A percentile compares a stretch with the other conserved stretches of the same genome.
Conservation (phyloP, 2,329 filamentous ascomycete genomes). For the Sclerotinia trifoliorum region DNA sequence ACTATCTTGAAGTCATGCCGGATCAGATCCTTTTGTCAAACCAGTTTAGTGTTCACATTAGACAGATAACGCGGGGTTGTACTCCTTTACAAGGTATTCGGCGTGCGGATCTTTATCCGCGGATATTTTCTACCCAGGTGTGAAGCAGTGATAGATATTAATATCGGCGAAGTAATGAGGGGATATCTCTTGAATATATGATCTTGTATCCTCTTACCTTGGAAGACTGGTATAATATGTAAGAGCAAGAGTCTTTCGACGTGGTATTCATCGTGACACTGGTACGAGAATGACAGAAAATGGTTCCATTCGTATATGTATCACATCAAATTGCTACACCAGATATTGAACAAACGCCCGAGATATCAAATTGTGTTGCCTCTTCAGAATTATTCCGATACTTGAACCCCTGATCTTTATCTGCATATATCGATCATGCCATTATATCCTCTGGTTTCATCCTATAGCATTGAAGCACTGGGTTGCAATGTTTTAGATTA, state of each 20-base stretch:
- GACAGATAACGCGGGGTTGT: not conserved
- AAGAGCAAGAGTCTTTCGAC: not conserved
- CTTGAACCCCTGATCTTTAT: slow-evolving; percentile 1
- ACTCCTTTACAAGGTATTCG: not conserved
- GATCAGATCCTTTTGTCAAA: not conserved
- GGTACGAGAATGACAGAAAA: not conserved
- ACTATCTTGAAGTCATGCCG: not conserved
- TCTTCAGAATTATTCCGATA: not conserved
- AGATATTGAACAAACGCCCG: not conserved
- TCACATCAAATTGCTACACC: not conserved
- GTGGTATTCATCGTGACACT: slow-evolving; percentile 11
- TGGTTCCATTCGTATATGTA: not conserved
- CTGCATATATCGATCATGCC: slow-evolving; percentile 16
- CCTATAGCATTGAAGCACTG: not conserved
- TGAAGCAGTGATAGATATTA: not conserved
- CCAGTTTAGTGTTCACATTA: not conserved
- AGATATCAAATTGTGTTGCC: not conserved
- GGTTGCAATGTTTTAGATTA: not conserved
- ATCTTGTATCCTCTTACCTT: no score
- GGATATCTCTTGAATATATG: not conserved
- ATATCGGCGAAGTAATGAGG: slow-evolving; percentile 6
- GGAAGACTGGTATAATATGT: not conserved
- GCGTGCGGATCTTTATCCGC: no score
- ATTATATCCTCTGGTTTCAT: not conserved
- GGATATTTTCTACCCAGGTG: not conserved